These are phyloP conservation scores for Rhamnella rubrinervis DNA, from an alignment of 331 rosid genomes.

Conservation along the genomic window DNA sequence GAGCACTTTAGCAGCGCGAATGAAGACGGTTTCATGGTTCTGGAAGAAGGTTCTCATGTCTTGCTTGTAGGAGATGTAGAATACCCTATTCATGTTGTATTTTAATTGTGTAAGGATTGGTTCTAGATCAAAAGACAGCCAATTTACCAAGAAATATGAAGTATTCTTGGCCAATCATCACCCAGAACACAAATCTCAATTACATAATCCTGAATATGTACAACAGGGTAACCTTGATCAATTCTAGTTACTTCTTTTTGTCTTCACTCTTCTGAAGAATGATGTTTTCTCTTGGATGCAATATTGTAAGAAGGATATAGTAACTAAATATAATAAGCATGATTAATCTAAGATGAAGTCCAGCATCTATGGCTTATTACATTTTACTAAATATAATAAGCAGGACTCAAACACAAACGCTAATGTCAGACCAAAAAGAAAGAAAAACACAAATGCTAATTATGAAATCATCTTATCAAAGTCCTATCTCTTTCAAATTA, in stretches of 20 bases:
- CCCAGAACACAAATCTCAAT: slow-evolving; percentile 16
- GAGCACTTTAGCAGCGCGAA: slow-evolving; percentile 66
- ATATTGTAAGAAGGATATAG: no score
- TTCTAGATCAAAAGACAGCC: neutral
- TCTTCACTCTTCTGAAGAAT: neutral
- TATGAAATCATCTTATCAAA: no score
- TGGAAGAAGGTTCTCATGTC: slow-evolving; percentile 62
- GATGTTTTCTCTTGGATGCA: no score
- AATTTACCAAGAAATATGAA: neutral
- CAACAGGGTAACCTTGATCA: neutral
- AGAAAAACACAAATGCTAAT: no score
- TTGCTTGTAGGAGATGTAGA: slow-evolving; percentile 67
- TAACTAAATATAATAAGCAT: no score
- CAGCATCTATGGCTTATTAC: no score
- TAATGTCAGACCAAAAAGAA: no score
- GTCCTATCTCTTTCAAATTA: no score
- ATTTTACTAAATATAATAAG: no score
- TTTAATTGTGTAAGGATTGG: slow-evolving; percentile 34
- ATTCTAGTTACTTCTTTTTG: neutral
- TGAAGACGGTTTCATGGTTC: slow-evolving; percentile 60
- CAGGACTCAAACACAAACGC: no score
- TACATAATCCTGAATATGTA: neutral
- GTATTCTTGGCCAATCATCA: no score
- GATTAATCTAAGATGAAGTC: no score
- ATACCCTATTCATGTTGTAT: slow-evolving; percentile 41